Conservation (phyloP, 2,329 filamentous ascomycete species). For the Aureobasidium sp. region DNA sequence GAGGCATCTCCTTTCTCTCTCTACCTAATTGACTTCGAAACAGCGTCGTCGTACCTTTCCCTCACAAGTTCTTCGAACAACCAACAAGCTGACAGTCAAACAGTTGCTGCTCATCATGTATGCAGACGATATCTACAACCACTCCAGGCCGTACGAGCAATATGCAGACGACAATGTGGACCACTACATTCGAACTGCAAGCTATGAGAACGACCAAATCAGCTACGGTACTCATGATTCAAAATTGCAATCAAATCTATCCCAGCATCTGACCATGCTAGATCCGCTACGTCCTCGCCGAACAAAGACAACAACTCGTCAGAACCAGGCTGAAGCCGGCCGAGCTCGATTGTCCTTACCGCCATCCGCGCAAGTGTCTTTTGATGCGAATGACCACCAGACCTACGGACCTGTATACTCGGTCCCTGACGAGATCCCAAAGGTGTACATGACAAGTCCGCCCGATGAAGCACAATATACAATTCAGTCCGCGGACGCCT, state of each 20-base stretch:
- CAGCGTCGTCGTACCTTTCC: neutral
- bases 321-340: slow-evolving; percentile 30
- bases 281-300: neutral
- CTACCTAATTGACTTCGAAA: neutral
- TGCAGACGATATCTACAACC: neutral
- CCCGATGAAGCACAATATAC: neutral
- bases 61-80: neutral
- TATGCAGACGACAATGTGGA: neutral
- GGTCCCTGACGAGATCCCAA: neutral
- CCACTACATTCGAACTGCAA: neutral
- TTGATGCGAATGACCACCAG: neutral
- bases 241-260: neutral
- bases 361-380: neutral
- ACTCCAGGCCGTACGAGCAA: neutral
- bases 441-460: neutral
- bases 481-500: neutral
- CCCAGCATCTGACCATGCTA: neutral
- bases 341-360: slow-evolving; percentile 33
- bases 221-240: slow-evolving; percentile 15
- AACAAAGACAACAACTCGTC: slow-evolving; percentile 22
- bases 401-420: neutral
- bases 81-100: neutral
- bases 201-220: neutral
- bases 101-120: neutral
- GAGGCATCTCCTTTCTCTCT: neutral